Evolutionary conservation across 176 grass and related monocot species (phyloP).

Genomic region (Chloris gayana): DNA sequence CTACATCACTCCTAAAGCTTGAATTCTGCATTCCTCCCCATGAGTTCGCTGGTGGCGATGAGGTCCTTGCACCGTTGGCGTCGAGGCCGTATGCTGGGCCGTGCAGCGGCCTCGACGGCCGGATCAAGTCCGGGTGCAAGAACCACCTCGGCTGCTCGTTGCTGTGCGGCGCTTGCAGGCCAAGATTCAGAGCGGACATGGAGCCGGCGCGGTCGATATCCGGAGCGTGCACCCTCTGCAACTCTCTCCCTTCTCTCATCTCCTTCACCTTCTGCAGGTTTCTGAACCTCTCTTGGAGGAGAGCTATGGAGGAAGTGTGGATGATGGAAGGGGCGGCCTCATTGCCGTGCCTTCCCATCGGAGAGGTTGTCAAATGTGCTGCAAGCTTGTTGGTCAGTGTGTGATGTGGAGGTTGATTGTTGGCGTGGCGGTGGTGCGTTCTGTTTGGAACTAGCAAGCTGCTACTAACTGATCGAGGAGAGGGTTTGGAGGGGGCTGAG

Average conservation of each 20-base stretch:
- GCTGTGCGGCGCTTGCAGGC: conserved; percentile 9
- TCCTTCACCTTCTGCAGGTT: conserved; percentile 90
- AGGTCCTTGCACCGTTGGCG: conserved; percentile 2
- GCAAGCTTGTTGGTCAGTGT: conserved; percentile 28
- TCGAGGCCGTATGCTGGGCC: not conserved
- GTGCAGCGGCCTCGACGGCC: conserved; percentile 49
- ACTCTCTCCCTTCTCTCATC: conserved; percentile 76
- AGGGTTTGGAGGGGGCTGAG: conserved; percentile 29
- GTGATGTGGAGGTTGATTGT: conserved; percentile 36
- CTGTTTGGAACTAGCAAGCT: conserved; percentile 27
- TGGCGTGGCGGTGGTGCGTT: conserved; percentile 13
- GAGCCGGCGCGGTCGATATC: conserved; percentile 17
- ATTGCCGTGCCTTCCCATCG: conserved; percentile 68
- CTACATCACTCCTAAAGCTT: conserved; percentile 57
- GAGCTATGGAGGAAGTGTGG: conserved; percentile 86
- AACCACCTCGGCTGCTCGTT: conserved; percentile 66
- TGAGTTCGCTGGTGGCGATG: conserved; percentile 11
- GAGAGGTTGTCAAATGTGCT: conserved; percentile 34
- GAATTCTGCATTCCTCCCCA: conserved; percentile 61
- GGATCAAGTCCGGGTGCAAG: conserved; percentile 82
- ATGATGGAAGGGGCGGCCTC: conserved; percentile 52
- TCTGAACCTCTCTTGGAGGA: conserved; percentile 97
- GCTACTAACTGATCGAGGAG: not conserved
- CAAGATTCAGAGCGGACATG: conserved; percentile 15
- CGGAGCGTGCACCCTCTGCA: conserved; percentile 51